Conservation (phyloP, 2,329 filamentous ascomycete species). For the Beauveria sp. region DNA sequence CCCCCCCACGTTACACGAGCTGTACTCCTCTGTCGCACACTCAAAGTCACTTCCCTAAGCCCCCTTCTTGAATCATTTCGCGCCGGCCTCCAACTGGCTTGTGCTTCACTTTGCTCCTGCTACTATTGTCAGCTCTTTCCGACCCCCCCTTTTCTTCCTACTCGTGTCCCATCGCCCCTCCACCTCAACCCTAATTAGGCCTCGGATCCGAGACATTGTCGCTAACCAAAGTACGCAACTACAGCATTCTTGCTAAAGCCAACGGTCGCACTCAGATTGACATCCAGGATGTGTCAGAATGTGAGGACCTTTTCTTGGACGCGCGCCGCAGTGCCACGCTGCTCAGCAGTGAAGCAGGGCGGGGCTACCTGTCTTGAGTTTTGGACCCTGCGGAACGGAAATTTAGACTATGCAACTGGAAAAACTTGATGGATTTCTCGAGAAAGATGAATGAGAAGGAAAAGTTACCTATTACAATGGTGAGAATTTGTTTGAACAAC, state of each 20-base stretch:
- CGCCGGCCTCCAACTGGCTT: conserved; percentile 7
- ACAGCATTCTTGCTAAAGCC: conserved; percentile 78
- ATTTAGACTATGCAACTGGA: not conserved
- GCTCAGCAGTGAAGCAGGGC: conserved; percentile 54
- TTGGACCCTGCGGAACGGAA: conserved; percentile 7
- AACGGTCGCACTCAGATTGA: conserved; percentile 72
- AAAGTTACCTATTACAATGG: not conserved
- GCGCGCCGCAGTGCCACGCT: conserved; percentile 69
- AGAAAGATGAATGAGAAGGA: not conserved
- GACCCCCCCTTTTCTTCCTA: not conserved
- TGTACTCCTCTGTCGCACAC: too few relatives aligned
- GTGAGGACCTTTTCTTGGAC: conserved; percentile 78
- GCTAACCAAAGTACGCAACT: conserved; percentile 24
- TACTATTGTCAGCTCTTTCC: not conserved
- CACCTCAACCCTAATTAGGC: conserved; percentile 7
- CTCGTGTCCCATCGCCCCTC: conserved; percentile 6
- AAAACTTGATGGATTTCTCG: not conserved
- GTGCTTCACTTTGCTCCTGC: not conserved
- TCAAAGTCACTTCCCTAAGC: not conserved
- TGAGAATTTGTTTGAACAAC: not conserved
- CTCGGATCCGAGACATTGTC: conserved; percentile 22
- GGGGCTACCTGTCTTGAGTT: conserved; percentile 52
- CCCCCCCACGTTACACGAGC: not conserved
- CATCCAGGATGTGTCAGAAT: conserved; percentile 69
- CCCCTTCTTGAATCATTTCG: not conserved